Conservation (phyloP, 768 basidiomycete species). For the Tulasnella sp. region DNA sequence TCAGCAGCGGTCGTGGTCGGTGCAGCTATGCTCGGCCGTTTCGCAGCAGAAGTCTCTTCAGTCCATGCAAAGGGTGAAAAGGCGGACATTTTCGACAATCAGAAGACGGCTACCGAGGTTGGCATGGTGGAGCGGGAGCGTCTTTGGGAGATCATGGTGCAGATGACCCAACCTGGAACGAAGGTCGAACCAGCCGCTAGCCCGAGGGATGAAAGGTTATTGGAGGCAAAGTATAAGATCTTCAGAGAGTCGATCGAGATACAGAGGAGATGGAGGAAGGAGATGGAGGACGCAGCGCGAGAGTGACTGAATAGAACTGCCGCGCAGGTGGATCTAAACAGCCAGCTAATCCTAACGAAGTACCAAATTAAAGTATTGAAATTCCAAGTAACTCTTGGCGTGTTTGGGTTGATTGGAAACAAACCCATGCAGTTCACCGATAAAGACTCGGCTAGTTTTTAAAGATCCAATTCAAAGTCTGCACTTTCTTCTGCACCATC, state of each 20-base stretch:
- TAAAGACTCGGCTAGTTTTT: too few relatives aligned
- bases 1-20: slow-evolving; percentile 83
- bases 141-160: slow-evolving; percentile 92
- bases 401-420: too few relatives aligned
- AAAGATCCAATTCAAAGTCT: slow-evolving; percentile 7
- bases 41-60: slow-evolving; percentile 54
- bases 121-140: slow-evolving; percentile 44
- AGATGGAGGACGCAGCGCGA: slow-evolving; percentile 47
- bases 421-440: too few relatives aligned
- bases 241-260: slow-evolving; percentile 82
- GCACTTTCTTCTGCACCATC: neutral
- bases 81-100: slow-evolving; percentile 28
- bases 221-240: slow-evolving; percentile 89
- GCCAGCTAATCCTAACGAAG: too few relatives aligned
- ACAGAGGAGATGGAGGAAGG: slow-evolving; percentile 75
- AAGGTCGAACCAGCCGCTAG: slow-evolving; percentile 55
- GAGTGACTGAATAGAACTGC: neutral
- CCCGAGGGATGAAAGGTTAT: slow-evolving; percentile 54
- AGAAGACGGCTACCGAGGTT: slow-evolving; percentile 29
- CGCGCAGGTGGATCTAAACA: too few relatives aligned
- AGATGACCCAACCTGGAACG: slow-evolving; percentile 83
- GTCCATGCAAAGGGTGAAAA: slow-evolving; percentile 17
- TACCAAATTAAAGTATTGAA: too few relatives aligned
- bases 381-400: too few relatives aligned
- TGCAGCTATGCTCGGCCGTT: slow-evolving; percentile 85